A percentile compares a stretch with the other conserved stretches of the same genome.
Evolutionary conservation across 139 green algal species (phyloP).

Genomic region (Helicosporidium sp.): DNA sequence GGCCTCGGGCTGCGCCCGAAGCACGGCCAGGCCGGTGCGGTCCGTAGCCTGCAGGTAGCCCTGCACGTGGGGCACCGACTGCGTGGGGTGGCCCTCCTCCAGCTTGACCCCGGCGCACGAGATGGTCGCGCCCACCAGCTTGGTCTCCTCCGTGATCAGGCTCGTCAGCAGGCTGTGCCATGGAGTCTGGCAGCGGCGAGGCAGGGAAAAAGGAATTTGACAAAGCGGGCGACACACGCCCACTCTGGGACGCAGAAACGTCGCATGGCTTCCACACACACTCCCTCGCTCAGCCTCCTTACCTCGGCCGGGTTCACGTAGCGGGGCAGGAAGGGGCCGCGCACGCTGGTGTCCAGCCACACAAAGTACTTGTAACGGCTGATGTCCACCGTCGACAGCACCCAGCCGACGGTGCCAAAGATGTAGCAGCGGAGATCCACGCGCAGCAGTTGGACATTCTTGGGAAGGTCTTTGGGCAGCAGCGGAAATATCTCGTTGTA

Average conservation of each 20-base stretch:
- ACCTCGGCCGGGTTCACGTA: slow-evolving; percentile 3
- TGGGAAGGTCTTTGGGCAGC: not conserved
- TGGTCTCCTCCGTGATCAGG: not conserved
- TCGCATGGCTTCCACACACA: not conserved
- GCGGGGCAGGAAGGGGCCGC: slow-evolving; percentile 15
- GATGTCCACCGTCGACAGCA: slow-evolving; percentile 7
- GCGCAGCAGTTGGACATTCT: not conserved
- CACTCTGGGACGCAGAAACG: too few relatives aligned
- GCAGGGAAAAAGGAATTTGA: too few relatives aligned
- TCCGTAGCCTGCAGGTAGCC: slow-evolving; percentile 1
- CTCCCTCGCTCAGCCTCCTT: not conserved
- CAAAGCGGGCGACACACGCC: not conserved
- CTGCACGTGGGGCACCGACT: not conserved
- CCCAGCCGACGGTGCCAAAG: slow-evolving; percentile 8
- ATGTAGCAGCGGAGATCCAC: slow-evolving; percentile 3
- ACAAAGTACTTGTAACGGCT: slow-evolving; percentile 14
- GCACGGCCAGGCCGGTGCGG: slow-evolving; percentile 27
- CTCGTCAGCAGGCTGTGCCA: slow-evolving; percentile 2
- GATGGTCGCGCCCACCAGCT: not conserved
- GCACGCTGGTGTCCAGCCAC: slow-evolving; percentile 12
- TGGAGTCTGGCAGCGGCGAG: too few relatives aligned
- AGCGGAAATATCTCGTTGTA: slow-evolving; percentile 1
- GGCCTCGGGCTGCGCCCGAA: slow-evolving; percentile 22
- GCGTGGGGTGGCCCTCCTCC: not conserved
- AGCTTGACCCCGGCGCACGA: not conserved